These are phyloP conservation scores for Aechmea fasciata DNA, from an alignment of 176 grass and related monocot genomes.

Conservation along the genomic window DNA sequence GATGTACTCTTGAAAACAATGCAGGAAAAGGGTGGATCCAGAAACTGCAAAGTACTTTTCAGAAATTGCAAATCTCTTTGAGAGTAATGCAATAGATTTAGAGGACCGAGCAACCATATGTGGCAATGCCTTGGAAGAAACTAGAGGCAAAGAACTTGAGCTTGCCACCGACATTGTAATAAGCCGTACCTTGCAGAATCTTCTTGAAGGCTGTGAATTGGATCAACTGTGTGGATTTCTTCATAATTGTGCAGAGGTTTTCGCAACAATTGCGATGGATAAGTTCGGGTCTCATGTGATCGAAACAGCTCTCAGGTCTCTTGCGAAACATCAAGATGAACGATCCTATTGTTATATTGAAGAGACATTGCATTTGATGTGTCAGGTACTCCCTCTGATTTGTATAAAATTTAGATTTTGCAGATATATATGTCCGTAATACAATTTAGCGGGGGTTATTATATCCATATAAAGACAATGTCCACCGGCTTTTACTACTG, in stretches of 20 bases:
- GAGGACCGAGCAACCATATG: constrained; percentile 72
- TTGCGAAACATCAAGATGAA: constrained; percentile 68
- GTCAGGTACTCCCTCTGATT: constrained; percentile 41
- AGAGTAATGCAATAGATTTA: constrained; percentile 55
- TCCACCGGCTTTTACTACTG: too few relatives aligned
- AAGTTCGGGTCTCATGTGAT: constrained; percentile 75
- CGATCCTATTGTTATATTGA: constrained; percentile 45
- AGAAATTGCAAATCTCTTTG: constrained; percentile 78
- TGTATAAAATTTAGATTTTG: too few relatives aligned
- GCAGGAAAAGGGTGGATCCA: constrained; percentile 75
- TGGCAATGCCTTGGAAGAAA: constrained; percentile 83
- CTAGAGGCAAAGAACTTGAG: constrained; percentile 79
- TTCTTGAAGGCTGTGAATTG: constrained; percentile 70
- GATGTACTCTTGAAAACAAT: constrained; percentile 11
- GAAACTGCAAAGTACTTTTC: constrained; percentile 80
- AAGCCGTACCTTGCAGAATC: constrained; percentile 68
- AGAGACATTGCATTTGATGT: constrained; percentile 62
- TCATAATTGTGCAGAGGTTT: constrained; percentile 33
- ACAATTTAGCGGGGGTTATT: too few relatives aligned
- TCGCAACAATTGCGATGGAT: constrained; percentile 51
- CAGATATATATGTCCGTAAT: too few relatives aligned
- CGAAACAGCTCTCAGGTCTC: constrained; percentile 64
- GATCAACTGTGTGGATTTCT: constrained; percentile 74
- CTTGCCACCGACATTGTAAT: constrained; percentile 66
- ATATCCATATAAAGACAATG: too few relatives aligned